phyloP scores from a whole-genome alignment of 2,329 filamentous ascomycete species.

The Pseudopyricularia cyperi region DNA sequence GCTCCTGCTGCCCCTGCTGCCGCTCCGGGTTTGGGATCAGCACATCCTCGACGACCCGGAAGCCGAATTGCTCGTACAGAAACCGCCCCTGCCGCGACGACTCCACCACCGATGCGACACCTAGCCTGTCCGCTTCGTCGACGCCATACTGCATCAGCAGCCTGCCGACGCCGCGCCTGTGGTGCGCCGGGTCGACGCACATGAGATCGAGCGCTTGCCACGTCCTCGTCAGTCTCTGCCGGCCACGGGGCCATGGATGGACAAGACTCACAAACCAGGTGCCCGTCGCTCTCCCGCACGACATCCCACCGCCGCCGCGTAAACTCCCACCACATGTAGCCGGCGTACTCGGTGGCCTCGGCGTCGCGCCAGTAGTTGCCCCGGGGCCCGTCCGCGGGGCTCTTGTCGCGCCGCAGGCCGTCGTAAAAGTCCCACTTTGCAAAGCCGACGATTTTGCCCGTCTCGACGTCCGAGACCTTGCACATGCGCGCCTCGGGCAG shows the following conservation, averaged over 20 bases:
- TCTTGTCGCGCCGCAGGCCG: not conserved
- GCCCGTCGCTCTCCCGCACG: not conserved
- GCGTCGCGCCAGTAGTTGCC: not conserved
- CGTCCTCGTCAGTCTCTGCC: not conserved
- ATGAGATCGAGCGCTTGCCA: not conserved
- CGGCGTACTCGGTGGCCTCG: not conserved
- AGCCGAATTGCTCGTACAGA: not conserved
- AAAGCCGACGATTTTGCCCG: not conserved
- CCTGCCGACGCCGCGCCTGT: not conserved
- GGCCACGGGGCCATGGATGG: too few relatives aligned
- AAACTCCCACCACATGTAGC: slow-evolving; percentile 2
- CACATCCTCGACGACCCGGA: not conserved
- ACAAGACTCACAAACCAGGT: not conserved
- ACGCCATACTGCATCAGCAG: not conserved
- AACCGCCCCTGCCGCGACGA: not conserved
- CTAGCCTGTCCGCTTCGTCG: not conserved
- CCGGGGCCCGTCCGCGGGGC: not conserved
- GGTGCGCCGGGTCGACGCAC: not conserved
- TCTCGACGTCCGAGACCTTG: not conserved
- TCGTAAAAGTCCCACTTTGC: slow-evolving; percentile 2
- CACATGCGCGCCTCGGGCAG: not conserved
- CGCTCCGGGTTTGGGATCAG: not conserved
- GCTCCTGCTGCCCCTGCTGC: not conserved
- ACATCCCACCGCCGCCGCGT: not conserved
- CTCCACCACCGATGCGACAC: not conserved